phyloP scores from a whole-genome alignment of 2,329 filamentous ascomycete genomes.

The Ilyonectria destructans region DNA sequence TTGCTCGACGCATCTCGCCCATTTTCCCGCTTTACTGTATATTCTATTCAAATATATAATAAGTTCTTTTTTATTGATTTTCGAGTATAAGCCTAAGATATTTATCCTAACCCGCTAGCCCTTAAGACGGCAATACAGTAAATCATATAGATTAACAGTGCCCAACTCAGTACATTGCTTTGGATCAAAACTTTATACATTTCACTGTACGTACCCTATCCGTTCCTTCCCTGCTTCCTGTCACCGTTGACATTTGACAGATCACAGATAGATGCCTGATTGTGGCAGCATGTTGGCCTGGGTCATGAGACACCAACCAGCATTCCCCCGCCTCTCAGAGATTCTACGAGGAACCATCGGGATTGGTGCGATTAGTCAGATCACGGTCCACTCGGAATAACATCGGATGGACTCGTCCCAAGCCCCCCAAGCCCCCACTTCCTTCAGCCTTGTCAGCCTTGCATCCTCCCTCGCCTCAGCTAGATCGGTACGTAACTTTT shows the following conservation, averaged over 20 bases:
- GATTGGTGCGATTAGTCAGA: not conserved
- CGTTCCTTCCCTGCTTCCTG: constrained; percentile 2
- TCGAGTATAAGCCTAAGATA: no score
- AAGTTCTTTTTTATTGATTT: no score
- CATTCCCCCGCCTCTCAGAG: constrained; percentile 6
- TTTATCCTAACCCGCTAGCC: no score
- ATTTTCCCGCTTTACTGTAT: no score
- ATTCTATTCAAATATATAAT: no score
- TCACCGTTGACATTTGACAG: constrained; percentile 14
- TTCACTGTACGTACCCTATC: constrained; percentile 3
- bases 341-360: constrained; percentile 9
- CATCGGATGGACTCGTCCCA: constrained; percentile 1
- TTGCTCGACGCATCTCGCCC: no score
- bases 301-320: constrained; percentile 22
- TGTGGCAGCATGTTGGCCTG: constrained; percentile 25
- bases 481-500: constrained; percentile 12
- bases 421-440: not conserved
- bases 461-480: constrained; percentile 18
- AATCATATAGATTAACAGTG: no score
- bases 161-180: no score
- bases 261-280: constrained; percentile 27
- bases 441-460: constrained; percentile 16
- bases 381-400: not conserved
- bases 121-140: no score
- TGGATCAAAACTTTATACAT: no score